These are phyloP conservation scores for Cicer chorassanicum DNA, from an alignment of 306 rosid genomes.

Conservation along the genomic window DNA sequence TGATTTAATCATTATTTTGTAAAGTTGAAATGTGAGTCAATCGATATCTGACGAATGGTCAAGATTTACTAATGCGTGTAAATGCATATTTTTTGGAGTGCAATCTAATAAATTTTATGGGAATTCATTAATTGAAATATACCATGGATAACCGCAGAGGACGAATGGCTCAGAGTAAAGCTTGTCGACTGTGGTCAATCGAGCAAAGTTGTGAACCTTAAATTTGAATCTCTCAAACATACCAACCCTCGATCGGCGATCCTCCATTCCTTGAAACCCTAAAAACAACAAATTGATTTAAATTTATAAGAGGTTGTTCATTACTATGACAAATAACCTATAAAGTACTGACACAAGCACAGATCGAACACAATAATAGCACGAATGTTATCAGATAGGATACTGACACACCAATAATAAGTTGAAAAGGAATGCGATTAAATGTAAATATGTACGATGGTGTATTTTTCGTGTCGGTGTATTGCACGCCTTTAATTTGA, in stretches of 20 bases:
- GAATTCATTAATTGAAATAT: constrained; percentile 8
- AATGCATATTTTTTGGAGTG: too few species aligned
- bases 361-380: too few species aligned
- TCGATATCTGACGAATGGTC: too few species aligned
- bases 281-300: not conserved
- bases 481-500: too few species aligned
- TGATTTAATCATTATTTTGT: too few species aligned
- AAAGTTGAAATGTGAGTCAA: too few species aligned
- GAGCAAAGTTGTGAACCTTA: constrained; percentile 37
- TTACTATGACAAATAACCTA: not conserved
- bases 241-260: not conserved
- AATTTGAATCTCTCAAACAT: constrained; percentile 39
- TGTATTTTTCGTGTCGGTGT: not conserved
- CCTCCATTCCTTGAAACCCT: not conserved
- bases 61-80: too few species aligned
- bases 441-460: not conserved
- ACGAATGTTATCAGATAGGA: too few species aligned
- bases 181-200: not conserved
- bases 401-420: not conserved
- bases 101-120: not conserved
- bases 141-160: constrained; percentile 38
- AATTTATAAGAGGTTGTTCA: not conserved
- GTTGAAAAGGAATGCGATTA: not conserved
- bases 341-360: not conserved
- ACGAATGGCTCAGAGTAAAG: constrained; percentile 34